Evolutionary conservation across 208 protist genomes (phyloP), one percentile per base, ranked within the genome.

Genomic region (Crithidia expoeki): DNA sequence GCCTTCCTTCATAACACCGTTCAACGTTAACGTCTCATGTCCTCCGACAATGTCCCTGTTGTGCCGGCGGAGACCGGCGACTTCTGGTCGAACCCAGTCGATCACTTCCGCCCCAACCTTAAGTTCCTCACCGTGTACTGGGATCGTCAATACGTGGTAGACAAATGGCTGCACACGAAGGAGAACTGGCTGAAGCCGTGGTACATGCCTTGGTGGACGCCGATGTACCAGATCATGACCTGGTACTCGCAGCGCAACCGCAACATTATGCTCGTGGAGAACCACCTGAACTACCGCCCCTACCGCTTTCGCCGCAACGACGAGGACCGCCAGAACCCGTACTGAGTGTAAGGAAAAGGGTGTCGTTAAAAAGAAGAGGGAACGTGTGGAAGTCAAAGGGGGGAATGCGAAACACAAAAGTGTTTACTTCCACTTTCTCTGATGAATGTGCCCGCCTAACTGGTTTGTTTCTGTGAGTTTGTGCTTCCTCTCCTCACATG

Each of bases 231-330:
- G 58, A 55, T 89, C 34, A 74, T 81, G 46, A 91, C 84, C 40
- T 94, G 90, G 88, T 94, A 92, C 67, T 80, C 86, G 21, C 88
- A 95, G 76, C 86, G 93, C 56, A 93, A 90, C 70, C 82, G 93
- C 60, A 97, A 97, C 78, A 60, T 97, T n/a, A 75, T 90, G 50
- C 79, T 97, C 16, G 76, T 95, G 38, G 93, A 97, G 81, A 97
- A 97, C 86, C 80, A 94, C 76, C 69, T 97, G 33, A 97, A 94
- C 76, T 97, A 97, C 82, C 80, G 88, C 53, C 93, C 93, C 32
- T 97, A 94, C 79, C 88, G 83, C 59, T 95, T 74, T 74, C 87
- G 93, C 69, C 86, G 90, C 68, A 97, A 97, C 68, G 90, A 95
- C 65, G 89, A 95, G 79, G 89, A 94, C 84, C 86, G 85, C 76